Conservation (phyloP, 2,329 filamentous ascomycete genomes). For the Aureobasidium vineae region DNA sequence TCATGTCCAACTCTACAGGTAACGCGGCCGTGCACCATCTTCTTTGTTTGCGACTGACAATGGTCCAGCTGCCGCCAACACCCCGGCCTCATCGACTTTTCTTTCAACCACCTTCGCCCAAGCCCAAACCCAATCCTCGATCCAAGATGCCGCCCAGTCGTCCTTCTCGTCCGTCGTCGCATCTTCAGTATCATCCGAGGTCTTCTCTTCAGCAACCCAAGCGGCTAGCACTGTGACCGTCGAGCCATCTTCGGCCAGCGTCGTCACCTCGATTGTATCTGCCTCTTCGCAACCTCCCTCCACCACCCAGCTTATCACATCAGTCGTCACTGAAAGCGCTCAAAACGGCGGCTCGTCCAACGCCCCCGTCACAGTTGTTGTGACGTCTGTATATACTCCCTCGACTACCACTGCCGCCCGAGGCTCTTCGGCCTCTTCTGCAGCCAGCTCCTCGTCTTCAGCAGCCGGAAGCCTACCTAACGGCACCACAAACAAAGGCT, state of each 20-base stretch:
- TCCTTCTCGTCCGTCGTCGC: slow-evolving; percentile 28
- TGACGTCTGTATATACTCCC: slow-evolving; percentile 29
- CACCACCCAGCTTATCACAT: slow-evolving; percentile 33
- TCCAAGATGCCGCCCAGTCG: slow-evolving; percentile 22
- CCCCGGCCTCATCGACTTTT: slow-evolving; percentile 15
- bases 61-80: slow-evolving; percentile 6
- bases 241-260: slow-evolving; percentile 27
- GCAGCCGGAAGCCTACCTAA: slow-evolving; percentile 30
- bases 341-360: slow-evolving; percentile 24
- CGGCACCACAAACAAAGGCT: slow-evolving; percentile 25
- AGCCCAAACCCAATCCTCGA: slow-evolving; percentile 21
- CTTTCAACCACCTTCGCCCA: slow-evolving; percentile 6
- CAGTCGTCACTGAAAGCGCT: slow-evolving; percentile 31
- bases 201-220: slow-evolving; percentile 20
- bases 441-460: slow-evolving; percentile 29
- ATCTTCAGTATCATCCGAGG: slow-evolving; percentile 30
- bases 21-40: slow-evolving; percentile 7
- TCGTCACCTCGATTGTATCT: slow-evolving; percentile 30
- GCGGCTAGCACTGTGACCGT: slow-evolving; percentile 28
- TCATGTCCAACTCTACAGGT: slow-evolving; percentile 31
- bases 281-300: slow-evolving; percentile 31
- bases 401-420: slow-evolving; percentile 27
- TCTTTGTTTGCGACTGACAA: slow-evolving; percentile 19
- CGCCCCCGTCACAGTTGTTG: slow-evolving; percentile 32
- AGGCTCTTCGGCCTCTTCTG: slow-evolving; percentile 24